A percentile compares a stretch with the other conserved stretches of the same genome.
These are phyloP conservation scores for Phialophora verrucosa DNA, from an alignment of 2,329 filamentous ascomycete genomes.

Conservation along the genomic window DNA sequence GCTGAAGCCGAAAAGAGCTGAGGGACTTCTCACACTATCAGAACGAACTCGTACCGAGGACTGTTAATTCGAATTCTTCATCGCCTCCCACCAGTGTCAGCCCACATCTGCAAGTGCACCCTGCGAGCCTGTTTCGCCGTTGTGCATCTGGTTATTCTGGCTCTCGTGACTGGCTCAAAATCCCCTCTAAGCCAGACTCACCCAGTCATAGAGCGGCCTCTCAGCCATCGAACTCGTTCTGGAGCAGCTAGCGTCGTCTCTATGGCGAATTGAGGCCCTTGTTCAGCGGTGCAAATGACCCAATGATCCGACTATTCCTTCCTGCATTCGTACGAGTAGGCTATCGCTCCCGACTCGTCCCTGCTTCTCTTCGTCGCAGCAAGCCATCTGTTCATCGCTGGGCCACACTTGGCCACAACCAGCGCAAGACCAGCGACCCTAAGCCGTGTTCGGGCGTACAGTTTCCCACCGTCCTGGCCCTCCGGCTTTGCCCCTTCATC, in stretches of 20 bases:
- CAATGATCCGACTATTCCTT: constrained; percentile 13
- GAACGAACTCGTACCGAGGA: not conserved
- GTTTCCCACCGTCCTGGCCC: constrained; percentile 12
- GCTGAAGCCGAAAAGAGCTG: not conserved
- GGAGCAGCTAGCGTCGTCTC: not conserved
- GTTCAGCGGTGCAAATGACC: constrained; percentile 6
- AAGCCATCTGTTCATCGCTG: constrained; percentile 13
- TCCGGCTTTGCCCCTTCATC: constrained; percentile 15
- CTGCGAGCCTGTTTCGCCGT: constrained; percentile 6
- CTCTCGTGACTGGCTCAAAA: constrained; percentile 20
- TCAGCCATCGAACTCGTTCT: constrained; percentile 9
- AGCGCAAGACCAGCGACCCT: constrained; percentile 13
- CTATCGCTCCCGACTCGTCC: constrained; percentile 13
- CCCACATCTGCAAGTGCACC: not conserved
- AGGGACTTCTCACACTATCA: not conserved
- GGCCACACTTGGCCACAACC: constrained; percentile 11
- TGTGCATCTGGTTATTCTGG: not conserved
- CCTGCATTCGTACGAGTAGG: not conserved
- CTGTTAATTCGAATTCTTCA: not conserved
- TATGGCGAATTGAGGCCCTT: not conserved
- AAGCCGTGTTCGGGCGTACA: constrained; percentile 16
- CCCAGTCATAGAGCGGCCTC: not conserved
- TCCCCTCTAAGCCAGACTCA: constrained; percentile 11
- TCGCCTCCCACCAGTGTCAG: not conserved
- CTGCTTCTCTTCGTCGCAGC: constrained; percentile 23